These are phyloP conservation scores for Monilinia vaccinii-corymbosi DNA, from an alignment of 2,329 filamentous ascomycete species.

Conservation along the genomic window DNA sequence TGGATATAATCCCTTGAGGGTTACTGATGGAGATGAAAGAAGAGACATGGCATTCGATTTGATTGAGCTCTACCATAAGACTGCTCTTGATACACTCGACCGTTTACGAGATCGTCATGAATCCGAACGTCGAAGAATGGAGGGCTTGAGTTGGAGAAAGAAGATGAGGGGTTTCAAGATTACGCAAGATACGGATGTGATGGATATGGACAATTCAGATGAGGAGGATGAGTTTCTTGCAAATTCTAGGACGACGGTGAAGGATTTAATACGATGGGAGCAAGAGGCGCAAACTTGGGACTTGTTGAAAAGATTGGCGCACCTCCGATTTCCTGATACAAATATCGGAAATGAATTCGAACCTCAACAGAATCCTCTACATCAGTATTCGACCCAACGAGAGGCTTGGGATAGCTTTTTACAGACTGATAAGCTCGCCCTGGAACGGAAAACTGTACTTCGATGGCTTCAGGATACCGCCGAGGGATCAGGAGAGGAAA, in stretches of 20 bases:
- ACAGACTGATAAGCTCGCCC: conserved; percentile 59
- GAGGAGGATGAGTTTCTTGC: conserved; percentile 33
- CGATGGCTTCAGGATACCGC: conserved; percentile 81
- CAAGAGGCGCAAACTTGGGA: conserved; percentile 89
- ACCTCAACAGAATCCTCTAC: conserved; percentile 25
- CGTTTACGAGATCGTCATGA: conserved; percentile 35
- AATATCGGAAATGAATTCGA: conserved; percentile 18
- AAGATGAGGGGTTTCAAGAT: conserved; percentile 31
- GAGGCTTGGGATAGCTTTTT: conserved; percentile 69
- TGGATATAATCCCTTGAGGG: conserved; percentile 51
- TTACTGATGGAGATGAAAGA: conserved; percentile 41
- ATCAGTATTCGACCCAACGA: conserved; percentile 48
- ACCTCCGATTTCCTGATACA: conserved; percentile 49
- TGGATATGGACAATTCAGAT: conserved; percentile 44
- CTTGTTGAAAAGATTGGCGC: conserved; percentile 55
- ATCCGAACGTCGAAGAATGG: conserved; percentile 24
- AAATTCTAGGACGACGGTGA: conserved; percentile 30
- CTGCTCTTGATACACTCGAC: conserved; percentile 39
- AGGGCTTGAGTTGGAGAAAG: conserved; percentile 25
- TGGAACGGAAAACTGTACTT: conserved; percentile 70
- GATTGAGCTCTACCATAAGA: conserved; percentile 53
- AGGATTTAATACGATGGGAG: conserved; percentile 58
- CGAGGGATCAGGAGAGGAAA: conserved; percentile 54
- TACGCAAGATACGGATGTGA: conserved; percentile 24
- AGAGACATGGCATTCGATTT: conserved; percentile 61